Base-by-base conservation (phyloP, 2,329 filamentous ascomycete genomes). In the Botryotinia globosa region DNA sequence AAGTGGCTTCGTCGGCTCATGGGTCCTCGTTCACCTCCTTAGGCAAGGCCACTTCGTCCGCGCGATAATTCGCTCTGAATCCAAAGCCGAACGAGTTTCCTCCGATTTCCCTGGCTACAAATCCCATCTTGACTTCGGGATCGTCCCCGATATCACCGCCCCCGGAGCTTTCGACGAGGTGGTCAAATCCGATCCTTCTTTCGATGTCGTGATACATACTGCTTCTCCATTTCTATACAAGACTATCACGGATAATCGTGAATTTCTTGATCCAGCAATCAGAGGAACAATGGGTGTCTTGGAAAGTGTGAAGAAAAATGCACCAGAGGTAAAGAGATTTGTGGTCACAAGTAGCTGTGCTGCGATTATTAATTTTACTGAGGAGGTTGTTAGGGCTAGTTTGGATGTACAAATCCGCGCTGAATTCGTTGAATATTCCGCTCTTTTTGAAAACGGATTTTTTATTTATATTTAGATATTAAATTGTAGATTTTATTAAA, bases 131-230 rank as follows among this genome's bases (percentile, higher is more conserved):
- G 81, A 82, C 2, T 84, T 83, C 66, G 83, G 79, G 44, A 87
- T 94, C 73, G 91, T 96, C 22, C 85, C 88, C 59, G 91, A 96
- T 75, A 89, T 96, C 75, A 90, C 90, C 0, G 80, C 88, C 74
- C 85, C 88, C 25, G 87, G 87, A 42, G 92, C 91, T n/a, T 96
- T 95, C 77, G 86, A 91, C 73, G 81, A 86, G 79, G 80, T 84
- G n/a, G 74, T 81, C 66, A 74, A 82, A 6, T 92, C 94, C 75
- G 89, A 91, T 76, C 89, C 87, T 65, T 79, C 45, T 78, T 82
- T 74, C 76, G 80, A 65, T 80, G 81, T 76, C 25, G 90, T 94
- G 69, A 85, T 93, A 69, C 91, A 93, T 80, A 92, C 91, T 7
- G 91, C 91, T 3, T 91, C 88, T 0, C 92, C 77, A 2, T 83